Base-by-base conservation (phyloP, 352 stramenopile species). In the Pythium periplocum region DNA sequence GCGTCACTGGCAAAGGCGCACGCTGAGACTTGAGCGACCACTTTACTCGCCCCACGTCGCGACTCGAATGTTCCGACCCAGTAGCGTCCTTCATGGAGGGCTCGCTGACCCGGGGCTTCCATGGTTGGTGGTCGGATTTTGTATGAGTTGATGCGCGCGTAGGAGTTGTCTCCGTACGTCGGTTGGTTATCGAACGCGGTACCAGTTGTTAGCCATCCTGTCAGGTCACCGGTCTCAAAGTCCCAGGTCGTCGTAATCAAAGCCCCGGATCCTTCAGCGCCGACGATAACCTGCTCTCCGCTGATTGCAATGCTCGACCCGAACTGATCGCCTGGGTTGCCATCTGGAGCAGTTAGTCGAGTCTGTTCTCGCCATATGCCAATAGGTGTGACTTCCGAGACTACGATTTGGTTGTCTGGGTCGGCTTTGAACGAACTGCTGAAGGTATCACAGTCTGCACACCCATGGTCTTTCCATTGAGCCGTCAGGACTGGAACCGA, bases 181-280 rank as follows among this genome's bases (percentile, higher is more conserved):
- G 96, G 95, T 58, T 99, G 96, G 30, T 73, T 66, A 35, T 93
- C 77, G 59, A 99, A 99, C 7, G 96, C 96, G 30, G 73, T 90
- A 3, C 96, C 96, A 0, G 93, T 98, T 4, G 76, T 85, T 34
- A 76, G 68, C 96, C 96, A 99, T 1, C 96, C 96, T 0, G 78
- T 86, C 38, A 99, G 69, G 57, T 98, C 86, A 40, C 95, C 96
- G 0, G 96, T 98, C 57, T 99, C 96, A 63, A 99, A 99, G 64
- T 98, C 86, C 94, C 96, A 99, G 11, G 95, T 98, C 45, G 91
- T 98, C 2, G 77, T 91, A 2, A 85, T 77, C 11, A 91, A 73
- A 2, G 83, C 80, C 6, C 65, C 75, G 1, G 84, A 93, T 2
- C 66, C 57, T 51, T 76, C 70, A 4, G 87, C 84, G 2, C 87